Base-by-base conservation (phyloP, 306 rosid species). In the Fragaria vesca region DNA sequence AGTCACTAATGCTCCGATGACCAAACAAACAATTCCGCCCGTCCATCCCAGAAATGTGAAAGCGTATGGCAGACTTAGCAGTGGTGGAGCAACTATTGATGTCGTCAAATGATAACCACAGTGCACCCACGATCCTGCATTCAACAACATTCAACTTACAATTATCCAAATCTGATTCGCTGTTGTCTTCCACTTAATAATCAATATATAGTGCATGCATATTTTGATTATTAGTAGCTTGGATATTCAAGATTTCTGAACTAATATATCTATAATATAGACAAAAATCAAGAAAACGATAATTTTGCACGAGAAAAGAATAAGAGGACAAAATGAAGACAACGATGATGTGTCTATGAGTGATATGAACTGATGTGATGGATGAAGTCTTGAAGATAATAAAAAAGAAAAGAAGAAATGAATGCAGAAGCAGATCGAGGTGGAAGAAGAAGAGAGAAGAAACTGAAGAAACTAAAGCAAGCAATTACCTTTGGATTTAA, bases 31-130 rank as follows among this genome's bases (percentile, higher is more conserved):
- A 26, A 90, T 66, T 28, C 98, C 98, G 69, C 70, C 92, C 38
- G 88, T 66, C 98, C 98, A 94, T 70, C 97, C 98, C 1, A 94
- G 87, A 12, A 90, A 88, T 0, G 86, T 85, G 66, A 94, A 87
- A 0, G 97, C 97, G 45, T 89, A 94, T 0, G 98, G 98, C 47
- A 94, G 89, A 8, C 97, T 94, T 0, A 94, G 72, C 0, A 91
- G 93, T 8, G 98, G 2, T 47, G 98, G 97, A 1, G 97, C 98
- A 12, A 94, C 98, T 2, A 94, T 91, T 40, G 98, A 89, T 0
- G 97, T 91, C 20, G 97, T 87, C 79, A 94, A 87, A 70, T 94
- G 98, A 87, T 90, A 94, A 30, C 98, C 97, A 75, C 90, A 71
- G 63, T 94, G 98, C 73, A 87, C 24, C 98, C 98, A 94, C 24